A percentile compares a stretch with the other conserved stretches of the same genome.
These are phyloP conservation scores for Emmonsiellopsis sp. DNA, from an alignment of 2,329 filamentous ascomycete genomes.

Conservation along the genomic window DNA sequence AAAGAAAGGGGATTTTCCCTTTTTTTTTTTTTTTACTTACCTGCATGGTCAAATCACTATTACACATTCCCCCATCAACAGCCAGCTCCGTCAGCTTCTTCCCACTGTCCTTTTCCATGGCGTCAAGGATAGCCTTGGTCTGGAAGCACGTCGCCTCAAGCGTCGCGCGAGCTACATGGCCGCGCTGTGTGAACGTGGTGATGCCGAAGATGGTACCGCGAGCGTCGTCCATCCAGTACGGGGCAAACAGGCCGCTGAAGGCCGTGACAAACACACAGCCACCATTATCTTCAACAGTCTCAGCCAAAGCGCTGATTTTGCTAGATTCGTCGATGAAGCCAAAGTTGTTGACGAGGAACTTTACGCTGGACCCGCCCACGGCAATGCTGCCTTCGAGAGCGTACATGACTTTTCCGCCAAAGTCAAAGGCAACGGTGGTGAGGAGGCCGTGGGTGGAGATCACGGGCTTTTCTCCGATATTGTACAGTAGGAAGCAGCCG, in stretches of 20 bases:
- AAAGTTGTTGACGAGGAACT: constrained; percentile 61
- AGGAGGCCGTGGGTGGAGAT: constrained; percentile 75
- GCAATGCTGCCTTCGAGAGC: constrained; percentile 78
- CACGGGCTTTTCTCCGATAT: constrained; percentile 74
- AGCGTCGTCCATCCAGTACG: constrained; percentile 91
- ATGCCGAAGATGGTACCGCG: constrained; percentile 79
- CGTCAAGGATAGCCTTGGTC: constrained; percentile 82
- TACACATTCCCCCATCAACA: constrained; percentile 84
- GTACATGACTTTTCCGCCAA: constrained; percentile 62
- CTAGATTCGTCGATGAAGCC: constrained; percentile 52
- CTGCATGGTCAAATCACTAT: constrained; percentile 83
- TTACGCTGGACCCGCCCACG: constrained; percentile 73
- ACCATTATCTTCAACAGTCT: constrained; percentile 63
- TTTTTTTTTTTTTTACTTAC: constrained; percentile 24
- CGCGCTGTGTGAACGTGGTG: constrained; percentile 73
- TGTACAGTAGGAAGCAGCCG: constrained; percentile 82
- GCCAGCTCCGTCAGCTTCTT: constrained; percentile 65
- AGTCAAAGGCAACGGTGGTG: constrained; percentile 77
- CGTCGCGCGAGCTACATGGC: constrained; percentile 80
- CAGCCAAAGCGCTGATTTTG: constrained; percentile 56
- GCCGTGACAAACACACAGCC: constrained; percentile 83
- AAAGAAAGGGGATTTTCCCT: background rate
- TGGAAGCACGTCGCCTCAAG: constrained; percentile 89
- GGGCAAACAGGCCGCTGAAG: constrained; percentile 82
- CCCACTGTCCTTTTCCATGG: constrained; percentile 80